Base-by-base conservation (phyloP, 139 green algal species). In the Chlorella ohadii region DNA sequence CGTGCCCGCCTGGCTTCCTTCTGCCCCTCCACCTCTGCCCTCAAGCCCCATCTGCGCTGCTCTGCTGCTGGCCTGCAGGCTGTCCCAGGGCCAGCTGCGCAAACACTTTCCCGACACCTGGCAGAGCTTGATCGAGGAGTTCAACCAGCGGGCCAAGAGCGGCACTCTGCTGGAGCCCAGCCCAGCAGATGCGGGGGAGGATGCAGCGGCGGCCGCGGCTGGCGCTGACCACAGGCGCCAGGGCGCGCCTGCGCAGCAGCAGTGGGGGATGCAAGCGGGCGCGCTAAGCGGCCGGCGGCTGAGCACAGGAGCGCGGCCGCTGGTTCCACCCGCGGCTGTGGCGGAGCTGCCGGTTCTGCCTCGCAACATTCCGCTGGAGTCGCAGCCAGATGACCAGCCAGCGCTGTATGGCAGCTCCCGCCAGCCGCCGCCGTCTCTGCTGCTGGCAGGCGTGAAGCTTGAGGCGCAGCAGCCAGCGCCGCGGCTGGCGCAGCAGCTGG, bases 101-200 rank as follows among this genome's bases (percentile, higher is more conserved):
- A 38, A 57, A 25, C 56, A 82, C 59, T 82, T 82, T 15, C 56
- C 76, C 25, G 76, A 59, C 76, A 59, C 25, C 76, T 82, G 76
- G 76, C 25, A n/a, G 16, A 5, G 28, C 25, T 72, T 82, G 76
- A 67, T 72, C 19, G 47, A 57, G 17, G 76, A 82, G 3, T 82
- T 72, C 36, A 72, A 82, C 3, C 23, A 71, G 7, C 34, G 59
- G 1, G 13, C 36, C 36, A 28, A 27, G 34, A 19, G 7, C 11
- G 59, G 59, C 27, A 71, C 47, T 27, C 76, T 82, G 76, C 76
- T 82, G 76, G 76, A 82, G 59, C 76, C 76, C 25, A 82, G 76
- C 59, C 76, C 76, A 22, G 57, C 27, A 6, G 76, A 47, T 16
- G 75, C 33, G 11, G 36, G 25, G 6, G 76, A 82, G 19, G 55